These are phyloP conservation scores for Saksenaea oblongispora DNA, from an alignment of 371 early-diverging fungal genomes.

Conservation along the genomic window DNA sequence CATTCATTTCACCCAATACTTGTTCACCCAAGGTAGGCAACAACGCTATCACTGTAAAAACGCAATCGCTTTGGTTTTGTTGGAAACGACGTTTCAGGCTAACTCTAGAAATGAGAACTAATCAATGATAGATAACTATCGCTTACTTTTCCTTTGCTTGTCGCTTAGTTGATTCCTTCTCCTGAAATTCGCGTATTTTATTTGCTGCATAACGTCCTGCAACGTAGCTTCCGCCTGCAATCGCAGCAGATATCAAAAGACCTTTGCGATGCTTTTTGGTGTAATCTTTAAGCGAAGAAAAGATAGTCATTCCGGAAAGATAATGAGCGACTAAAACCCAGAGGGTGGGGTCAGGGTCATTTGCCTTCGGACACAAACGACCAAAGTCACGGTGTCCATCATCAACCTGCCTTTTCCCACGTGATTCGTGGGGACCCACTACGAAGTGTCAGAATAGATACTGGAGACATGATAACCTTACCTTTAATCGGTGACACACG, in stretches of 20 bases:
- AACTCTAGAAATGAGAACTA: background rate
- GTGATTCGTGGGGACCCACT: no score
- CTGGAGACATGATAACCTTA: no score
- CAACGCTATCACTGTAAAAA: constrained; percentile 77
- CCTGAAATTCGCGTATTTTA: constrained; percentile 74
- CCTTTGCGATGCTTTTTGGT: constrained; percentile 60
- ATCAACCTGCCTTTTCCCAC: no score
- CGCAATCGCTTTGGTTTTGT: constrained; percentile 90
- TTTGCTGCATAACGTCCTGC: constrained; percentile 73
- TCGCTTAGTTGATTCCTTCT: constrained; percentile 59
- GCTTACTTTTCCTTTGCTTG: constrained; percentile 78
- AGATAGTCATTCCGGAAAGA: constrained; percentile 22
- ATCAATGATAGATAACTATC: background rate
- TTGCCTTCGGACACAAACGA: no score
- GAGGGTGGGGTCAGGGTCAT: no score
- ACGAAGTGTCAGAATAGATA: no score
- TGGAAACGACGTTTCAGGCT: constrained; percentile 89
- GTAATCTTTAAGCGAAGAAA: constrained; percentile 44
- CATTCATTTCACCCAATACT: constrained; percentile 74
- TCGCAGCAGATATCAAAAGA: constrained; percentile 64
- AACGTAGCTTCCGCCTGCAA: constrained; percentile 73
- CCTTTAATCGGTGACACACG: no score
- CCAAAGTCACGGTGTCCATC: no score
- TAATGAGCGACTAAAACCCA: no score
- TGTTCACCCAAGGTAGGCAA: constrained; percentile 81